Conservation (phyloP, 768 basidiomycete genomes). For the Leccinum incarnatum region DNA sequence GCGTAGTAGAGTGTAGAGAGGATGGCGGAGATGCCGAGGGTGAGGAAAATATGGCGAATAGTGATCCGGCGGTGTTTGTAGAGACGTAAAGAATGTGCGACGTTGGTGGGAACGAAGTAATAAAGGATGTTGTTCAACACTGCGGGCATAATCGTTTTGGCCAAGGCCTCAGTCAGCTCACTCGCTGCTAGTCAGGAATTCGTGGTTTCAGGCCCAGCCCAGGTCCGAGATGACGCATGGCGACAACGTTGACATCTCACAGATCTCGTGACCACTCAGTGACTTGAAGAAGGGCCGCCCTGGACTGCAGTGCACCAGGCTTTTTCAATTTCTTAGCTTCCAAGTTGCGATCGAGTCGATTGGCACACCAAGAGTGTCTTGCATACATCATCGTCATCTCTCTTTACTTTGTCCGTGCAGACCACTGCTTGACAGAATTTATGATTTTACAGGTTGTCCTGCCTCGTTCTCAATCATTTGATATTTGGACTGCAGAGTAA, state of each 20-base stretch:
- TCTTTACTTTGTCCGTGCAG: neutral
- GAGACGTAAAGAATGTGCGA: neutral
- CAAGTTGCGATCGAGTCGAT: too few relatives aligned
- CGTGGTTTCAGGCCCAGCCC: too few relatives aligned
- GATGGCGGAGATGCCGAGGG: slow-evolving; percentile 7
- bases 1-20: slow-evolving; percentile 20
- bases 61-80: slow-evolving; percentile 13
- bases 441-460: neutral
- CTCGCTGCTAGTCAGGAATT: neutral
- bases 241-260: too few relatives aligned
- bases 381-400: too few relatives aligned
- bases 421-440: neutral
- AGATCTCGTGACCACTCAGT: too few relatives aligned
- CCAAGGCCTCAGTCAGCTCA: neutral
- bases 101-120: neutral
- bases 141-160: neutral
- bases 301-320: too few relatives aligned
- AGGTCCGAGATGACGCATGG: too few relatives aligned
- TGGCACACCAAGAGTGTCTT: too few relatives aligned
- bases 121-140: neutral
- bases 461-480: neutral
- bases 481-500: neutral
- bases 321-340: too few relatives aligned
- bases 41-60: slow-evolving; percentile 18
- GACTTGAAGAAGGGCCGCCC: too few relatives aligned